These are phyloP conservation scores for Limonium bicolor DNA, from an alignment of 148 eudicot species.

Conservation along the genomic window DNA sequence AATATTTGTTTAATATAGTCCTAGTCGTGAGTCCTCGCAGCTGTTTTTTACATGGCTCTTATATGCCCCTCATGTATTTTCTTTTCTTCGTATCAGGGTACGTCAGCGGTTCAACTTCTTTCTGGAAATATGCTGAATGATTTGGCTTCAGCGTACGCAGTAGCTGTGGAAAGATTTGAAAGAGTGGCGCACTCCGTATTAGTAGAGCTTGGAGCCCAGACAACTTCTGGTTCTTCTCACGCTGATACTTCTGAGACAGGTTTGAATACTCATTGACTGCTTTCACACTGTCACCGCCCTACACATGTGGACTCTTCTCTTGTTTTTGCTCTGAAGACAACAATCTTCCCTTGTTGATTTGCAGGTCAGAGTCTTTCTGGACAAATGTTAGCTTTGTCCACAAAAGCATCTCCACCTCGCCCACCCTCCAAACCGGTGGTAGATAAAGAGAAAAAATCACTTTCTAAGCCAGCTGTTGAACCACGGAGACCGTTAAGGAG, in stretches of 20 bases:
- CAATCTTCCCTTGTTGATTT: neutral
- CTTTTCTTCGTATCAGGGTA: slow-evolving; percentile 17
- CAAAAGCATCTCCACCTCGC: slow-evolving; percentile 14
- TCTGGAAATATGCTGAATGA: slow-evolving; percentile 49
- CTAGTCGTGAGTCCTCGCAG: no score
- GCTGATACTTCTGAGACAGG: slow-evolving; percentile 14
- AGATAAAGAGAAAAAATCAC: slow-evolving; percentile 30
- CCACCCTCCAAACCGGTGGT: slow-evolving; percentile 24
- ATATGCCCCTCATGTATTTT: neutral
- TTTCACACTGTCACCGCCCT: slow-evolving; percentile 15
- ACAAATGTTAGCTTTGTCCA: slow-evolving; percentile 8
- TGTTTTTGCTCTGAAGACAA: neutral
- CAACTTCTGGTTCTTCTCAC: slow-evolving; percentile 13
- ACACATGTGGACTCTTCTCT: neutral
- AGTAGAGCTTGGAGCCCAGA: slow-evolving; percentile 25
- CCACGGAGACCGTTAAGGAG: slow-evolving; percentile 46
- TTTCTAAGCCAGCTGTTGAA: slow-evolving; percentile 23
- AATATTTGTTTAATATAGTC: no score
- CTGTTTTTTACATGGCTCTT: no score
- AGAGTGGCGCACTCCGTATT: slow-evolving; percentile 32
- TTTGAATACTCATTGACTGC: no score
- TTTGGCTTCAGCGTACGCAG: slow-evolving; percentile 33
- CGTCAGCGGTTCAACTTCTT: slow-evolving; percentile 36
- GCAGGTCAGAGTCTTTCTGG: slow-evolving; percentile 6
- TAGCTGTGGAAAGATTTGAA: slow-evolving; percentile 49